phyloP scores from a whole-genome alignment of 75 land plant species.

The Sequoiadendron giganteum region DNA sequence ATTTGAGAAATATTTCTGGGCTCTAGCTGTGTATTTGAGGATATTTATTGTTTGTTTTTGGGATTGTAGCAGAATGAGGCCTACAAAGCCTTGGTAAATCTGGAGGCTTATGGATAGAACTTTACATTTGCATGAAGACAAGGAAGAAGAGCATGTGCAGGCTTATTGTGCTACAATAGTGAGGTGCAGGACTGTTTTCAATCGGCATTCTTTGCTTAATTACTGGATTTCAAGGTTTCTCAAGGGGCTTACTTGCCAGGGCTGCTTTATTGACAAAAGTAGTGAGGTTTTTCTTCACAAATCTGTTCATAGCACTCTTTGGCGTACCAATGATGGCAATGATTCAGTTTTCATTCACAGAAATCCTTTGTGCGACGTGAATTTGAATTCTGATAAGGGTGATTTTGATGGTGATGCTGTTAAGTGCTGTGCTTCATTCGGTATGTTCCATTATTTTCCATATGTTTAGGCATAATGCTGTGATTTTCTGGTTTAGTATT shows the following conservation, averaged over 20 bases:
- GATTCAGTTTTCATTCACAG: neutral
- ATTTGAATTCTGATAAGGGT: neutral
- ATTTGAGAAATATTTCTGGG: neutral
- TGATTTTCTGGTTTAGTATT: neutral
- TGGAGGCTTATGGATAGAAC: slow-evolving; percentile 11
- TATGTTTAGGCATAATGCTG: neutral
- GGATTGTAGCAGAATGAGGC: neutral
- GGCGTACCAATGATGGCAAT: neutral
- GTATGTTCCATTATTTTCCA: neutral
- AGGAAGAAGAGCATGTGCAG: slow-evolving; percentile 1
- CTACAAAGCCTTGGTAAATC: slow-evolving; percentile 4
- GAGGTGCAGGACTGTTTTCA: slow-evolving; percentile 10
- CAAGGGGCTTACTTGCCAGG: slow-evolving; percentile 11
- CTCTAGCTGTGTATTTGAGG: neutral
- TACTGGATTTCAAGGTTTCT: slow-evolving; percentile 2
- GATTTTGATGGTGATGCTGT: neutral
- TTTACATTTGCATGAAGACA: neutral
- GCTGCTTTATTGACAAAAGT: neutral
- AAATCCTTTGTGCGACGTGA: slow-evolving; percentile 5
- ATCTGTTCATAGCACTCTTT: neutral
- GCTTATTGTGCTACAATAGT: neutral
- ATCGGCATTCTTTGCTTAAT: neutral
- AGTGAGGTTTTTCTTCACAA: neutral
- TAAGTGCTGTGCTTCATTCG: slow-evolving; percentile 10
- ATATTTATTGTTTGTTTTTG: neutral